Conservation (phyloP, 2,329 filamentous ascomycete genomes). For the Coniochaeta sp. region DNA sequence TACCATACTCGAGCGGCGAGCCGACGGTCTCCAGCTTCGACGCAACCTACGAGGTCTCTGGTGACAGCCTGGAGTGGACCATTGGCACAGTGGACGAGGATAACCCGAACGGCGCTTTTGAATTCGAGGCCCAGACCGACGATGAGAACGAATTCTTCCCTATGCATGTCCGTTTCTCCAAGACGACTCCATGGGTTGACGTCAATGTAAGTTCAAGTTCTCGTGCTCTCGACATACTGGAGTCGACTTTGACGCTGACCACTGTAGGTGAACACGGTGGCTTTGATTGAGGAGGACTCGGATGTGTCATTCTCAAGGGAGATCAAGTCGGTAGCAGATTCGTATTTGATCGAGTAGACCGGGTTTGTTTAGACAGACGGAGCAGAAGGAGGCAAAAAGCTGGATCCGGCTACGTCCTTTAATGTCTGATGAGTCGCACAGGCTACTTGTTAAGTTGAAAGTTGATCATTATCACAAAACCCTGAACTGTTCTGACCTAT, state of each 20-base stretch:
- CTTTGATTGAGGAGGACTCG: conserved; percentile 66
- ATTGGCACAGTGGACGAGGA: conserved; percentile 79
- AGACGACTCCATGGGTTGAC: conserved; percentile 79
- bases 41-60: conserved; percentile 86
- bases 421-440: background rate
- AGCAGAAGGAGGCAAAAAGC: conserved; percentile 8
- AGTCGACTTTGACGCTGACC: background rate
- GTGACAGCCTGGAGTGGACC: conserved; percentile 89
- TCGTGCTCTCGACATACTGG: background rate
- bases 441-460: background rate
- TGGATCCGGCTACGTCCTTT: background rate
- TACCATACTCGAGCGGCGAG: conserved; percentile 80
- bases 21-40: conserved; percentile 90
- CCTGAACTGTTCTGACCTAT: background rate
- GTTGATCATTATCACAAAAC: background rate
- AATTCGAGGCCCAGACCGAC: conserved; percentile 84
- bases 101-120: conserved; percentile 80
- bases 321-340: conserved; percentile 67
- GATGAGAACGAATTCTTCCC: conserved; percentile 97
- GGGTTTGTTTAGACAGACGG: background rate
- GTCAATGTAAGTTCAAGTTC: conserved; percentile 67
- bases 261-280: conserved; percentile 56
- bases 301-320: conserved; percentile 79
- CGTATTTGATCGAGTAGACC: conserved; percentile 65
- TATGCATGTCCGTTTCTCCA: conserved; percentile 86